Conservation (phyloP, 2,329 filamentous ascomycete genomes). For the Moelleriella libera region DNA sequence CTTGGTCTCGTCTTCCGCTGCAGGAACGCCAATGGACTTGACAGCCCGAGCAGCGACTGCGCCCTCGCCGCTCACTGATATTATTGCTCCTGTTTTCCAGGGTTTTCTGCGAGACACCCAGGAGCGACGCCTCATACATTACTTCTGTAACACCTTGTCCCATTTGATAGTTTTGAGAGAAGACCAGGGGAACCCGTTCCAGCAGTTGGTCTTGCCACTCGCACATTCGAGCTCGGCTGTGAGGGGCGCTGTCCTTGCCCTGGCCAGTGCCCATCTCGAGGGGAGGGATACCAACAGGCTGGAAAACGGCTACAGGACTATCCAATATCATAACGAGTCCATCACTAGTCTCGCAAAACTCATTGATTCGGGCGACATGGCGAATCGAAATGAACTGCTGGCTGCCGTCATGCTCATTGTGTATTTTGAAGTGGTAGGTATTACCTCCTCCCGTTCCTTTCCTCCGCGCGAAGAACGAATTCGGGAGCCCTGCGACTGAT, state of each 20-base stretch:
- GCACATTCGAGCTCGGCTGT: constrained; percentile 42
- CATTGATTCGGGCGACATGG: constrained; percentile 36
- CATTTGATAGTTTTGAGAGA: constrained; percentile 53
- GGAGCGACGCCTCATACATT: constrained; percentile 41
- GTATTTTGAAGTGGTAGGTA: constrained; percentile 50
- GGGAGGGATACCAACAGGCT: constrained; percentile 38
- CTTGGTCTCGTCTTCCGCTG: background rate
- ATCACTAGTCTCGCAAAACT: constrained; percentile 42
- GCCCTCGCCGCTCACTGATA: constrained; percentile 28
- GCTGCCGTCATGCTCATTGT: constrained; percentile 47
- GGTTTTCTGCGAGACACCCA: constrained; percentile 42
- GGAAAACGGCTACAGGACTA: constrained; percentile 32
- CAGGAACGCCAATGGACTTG: constrained; percentile 9
- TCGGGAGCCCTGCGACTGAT: background rate
- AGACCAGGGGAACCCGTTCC: constrained; percentile 48
- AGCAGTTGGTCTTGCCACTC: constrained; percentile 47
- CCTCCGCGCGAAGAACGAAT: background rate
- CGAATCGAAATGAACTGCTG: constrained; percentile 41
- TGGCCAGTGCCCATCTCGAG: constrained; percentile 74
- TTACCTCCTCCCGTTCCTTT: background rate
- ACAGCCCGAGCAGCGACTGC: constrained; percentile 7
- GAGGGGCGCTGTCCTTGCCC: constrained; percentile 71
- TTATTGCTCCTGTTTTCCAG: constrained; percentile 35
- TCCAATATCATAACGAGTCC: constrained; percentile 45
- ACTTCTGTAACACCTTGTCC: constrained; percentile 50